Evolutionary conservation across 208 protist species (phyloP).

Genomic region (Eutreptiella sp.): DNA sequence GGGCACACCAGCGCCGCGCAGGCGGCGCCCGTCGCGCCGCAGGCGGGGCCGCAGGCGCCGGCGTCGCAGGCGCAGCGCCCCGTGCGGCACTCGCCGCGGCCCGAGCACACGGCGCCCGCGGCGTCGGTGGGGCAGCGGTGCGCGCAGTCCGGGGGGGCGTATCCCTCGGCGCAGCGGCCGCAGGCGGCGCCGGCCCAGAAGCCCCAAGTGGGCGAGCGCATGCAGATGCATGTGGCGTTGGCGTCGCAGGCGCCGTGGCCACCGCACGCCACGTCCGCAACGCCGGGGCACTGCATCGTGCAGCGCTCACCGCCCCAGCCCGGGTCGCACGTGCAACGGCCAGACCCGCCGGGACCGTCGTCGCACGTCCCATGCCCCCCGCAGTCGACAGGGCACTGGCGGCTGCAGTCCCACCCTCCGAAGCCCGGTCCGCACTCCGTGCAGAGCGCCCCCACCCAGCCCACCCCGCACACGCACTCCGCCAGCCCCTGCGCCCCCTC

Average conservation of each 20-base stretch:
- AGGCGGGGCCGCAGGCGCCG: no score
- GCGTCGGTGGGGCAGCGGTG: conserved; percentile 1
- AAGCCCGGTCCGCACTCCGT: conserved; percentile 13
- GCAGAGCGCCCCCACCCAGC: conserved; percentile 17
- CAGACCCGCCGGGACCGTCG: conserved; percentile 11
- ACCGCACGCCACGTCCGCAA: conserved; percentile 7
- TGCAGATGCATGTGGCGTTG: conserved; percentile 5
- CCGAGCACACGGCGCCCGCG: conserved; percentile 20
- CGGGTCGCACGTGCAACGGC: conserved; percentile 22
- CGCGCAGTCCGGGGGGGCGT: not conserved
- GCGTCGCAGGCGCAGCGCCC: no score
- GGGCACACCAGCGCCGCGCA: no score
- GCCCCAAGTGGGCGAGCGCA: not conserved
- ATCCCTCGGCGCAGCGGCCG: not conserved
- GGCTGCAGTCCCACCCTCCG: not conserved
- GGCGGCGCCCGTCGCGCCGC: no score
- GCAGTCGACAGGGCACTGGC: conserved; percentile 10
- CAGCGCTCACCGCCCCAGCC: conserved; percentile 21
- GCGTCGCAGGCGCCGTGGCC: conserved; percentile 3
- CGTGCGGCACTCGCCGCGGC: no score
- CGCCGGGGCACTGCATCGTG: conserved; percentile 6
- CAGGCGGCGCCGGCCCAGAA: conserved; percentile 5
- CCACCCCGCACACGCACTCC: conserved; percentile 12
- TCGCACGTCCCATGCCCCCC: conserved; percentile 12
- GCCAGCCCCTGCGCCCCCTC: conserved; percentile 7